A percentile compares a stretch with the other conserved stretches of the same genome.
Conservation (phyloP, 257 asterid genomes). For the Solanum paucissectum region DNA sequence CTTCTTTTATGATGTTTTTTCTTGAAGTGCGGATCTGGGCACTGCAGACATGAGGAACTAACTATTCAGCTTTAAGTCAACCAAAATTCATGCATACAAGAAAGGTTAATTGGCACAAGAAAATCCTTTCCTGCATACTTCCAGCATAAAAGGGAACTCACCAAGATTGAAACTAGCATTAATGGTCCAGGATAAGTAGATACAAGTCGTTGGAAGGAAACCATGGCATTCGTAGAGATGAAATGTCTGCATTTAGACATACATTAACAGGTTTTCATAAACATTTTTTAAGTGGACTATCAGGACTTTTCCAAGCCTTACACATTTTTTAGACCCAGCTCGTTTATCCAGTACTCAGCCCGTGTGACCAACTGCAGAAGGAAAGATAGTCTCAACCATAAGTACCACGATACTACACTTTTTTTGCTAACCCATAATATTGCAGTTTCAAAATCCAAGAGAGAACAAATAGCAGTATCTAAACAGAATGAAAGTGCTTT, state of each 20-base stretch:
- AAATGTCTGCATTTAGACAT: slow-evolving; percentile 61
- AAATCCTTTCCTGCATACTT: slow-evolving; percentile 2
- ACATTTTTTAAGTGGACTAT: slow-evolving; percentile 5
- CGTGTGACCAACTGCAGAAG: slow-evolving; percentile 70
- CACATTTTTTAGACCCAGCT: slow-evolving; percentile 62
- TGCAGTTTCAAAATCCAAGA: background rate
- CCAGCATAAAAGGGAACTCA: slow-evolving; percentile 26
- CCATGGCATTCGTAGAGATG: slow-evolving; percentile 61
- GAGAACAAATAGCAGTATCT: background rate
- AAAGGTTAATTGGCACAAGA: background rate
- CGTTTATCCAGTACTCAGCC: slow-evolving; percentile 69
- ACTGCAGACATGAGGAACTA: slow-evolving; percentile 39
- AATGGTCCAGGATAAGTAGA: slow-evolving; percentile 87
- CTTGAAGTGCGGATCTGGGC: slow-evolving; percentile 98
- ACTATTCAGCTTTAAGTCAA: background rate
- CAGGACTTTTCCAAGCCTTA: slow-evolving; percentile 31
- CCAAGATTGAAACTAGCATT: slow-evolving; percentile 73
- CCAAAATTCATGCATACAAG: background rate
- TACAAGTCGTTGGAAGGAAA: slow-evolving; percentile 65
- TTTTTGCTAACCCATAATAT: background rate
- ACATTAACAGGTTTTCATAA: slow-evolving; percentile 9
- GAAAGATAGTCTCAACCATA: background rate
- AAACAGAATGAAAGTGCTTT: background rate
- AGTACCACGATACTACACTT: slow-evolving; percentile 6
- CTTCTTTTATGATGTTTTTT: slow-evolving; percentile 79